A percentile compares a stretch with the other conserved stretches of the same genome.
Evolutionary conservation across 2,329 filamentous ascomycete species (phyloP).

Genomic region (Septoria petroselini): DNA sequence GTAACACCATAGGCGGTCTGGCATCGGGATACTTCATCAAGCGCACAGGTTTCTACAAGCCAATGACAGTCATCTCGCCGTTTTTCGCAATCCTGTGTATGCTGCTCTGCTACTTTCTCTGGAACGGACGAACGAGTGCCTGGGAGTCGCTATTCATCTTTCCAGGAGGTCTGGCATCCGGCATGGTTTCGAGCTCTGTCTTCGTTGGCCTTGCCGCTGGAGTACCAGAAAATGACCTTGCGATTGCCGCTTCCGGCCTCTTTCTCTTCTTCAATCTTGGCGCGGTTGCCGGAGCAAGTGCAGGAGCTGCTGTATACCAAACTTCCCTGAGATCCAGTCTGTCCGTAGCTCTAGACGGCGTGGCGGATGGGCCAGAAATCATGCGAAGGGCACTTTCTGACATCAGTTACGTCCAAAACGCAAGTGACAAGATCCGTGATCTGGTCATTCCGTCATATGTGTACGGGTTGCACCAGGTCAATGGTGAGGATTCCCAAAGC

Average conservation of each 20-base stretch:
- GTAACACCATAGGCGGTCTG: slow-evolving; percentile 64
- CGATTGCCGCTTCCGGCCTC: slow-evolving; percentile 50
- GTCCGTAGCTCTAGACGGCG: slow-evolving; percentile 33
- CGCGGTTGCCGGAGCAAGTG: slow-evolving; percentile 42
- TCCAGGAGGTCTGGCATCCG: slow-evolving; percentile 54
- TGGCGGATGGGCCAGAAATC: slow-evolving; percentile 39
- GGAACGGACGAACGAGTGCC: slow-evolving; percentile 58
- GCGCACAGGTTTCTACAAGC: slow-evolving; percentile 59
- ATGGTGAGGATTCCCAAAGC: slow-evolving; percentile 21
- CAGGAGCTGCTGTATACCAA: slow-evolving; percentile 41
- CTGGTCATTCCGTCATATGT: slow-evolving; percentile 32
- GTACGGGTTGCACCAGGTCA: slow-evolving; percentile 29
- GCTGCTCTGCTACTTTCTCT: slow-evolving; percentile 52
- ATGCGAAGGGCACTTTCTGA: slow-evolving; percentile 43
- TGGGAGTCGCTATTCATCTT: slow-evolving; percentile 36
- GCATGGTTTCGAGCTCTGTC: slow-evolving; percentile 46
- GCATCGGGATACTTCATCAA: slow-evolving; percentile 58
- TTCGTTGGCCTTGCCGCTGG: slow-evolving; percentile 52
- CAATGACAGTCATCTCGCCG: slow-evolving; percentile 52
- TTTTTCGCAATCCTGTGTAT: slow-evolving; percentile 53
- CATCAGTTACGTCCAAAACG: slow-evolving; percentile 41
- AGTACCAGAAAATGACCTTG: slow-evolving; percentile 47
- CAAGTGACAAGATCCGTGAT: slow-evolving; percentile 21
- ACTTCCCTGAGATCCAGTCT: slow-evolving; percentile 38
- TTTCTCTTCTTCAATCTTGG: slow-evolving; percentile 49